Conservation (phyloP, 1,284 basidiomycete genomes). For the Pholiota adiposa region DNA sequence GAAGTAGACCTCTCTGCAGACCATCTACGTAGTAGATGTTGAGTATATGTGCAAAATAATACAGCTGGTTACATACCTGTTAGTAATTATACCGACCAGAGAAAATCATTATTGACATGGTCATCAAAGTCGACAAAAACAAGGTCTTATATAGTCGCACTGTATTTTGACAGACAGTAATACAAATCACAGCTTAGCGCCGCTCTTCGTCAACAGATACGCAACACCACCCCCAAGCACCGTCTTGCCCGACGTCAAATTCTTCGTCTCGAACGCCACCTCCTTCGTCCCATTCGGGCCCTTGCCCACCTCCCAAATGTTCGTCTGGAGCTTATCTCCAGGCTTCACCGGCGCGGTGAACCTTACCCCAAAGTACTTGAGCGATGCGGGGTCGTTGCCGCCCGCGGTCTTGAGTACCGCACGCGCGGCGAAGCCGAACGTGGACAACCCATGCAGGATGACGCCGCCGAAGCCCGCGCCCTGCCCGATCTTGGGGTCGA, state of each 20-base stretch:
- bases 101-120: too few species aligned
- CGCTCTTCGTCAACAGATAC: constrained; percentile 30
- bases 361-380: constrained; percentile 70
- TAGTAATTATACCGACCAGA: too few species aligned
- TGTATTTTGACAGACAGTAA: too few species aligned
- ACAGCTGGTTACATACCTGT: too few species aligned
- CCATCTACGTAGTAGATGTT: too few species aligned
- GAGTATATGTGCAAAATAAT: too few species aligned
- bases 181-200: constrained; percentile 33
- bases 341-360: constrained; percentile 85
- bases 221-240: constrained; percentile 36
- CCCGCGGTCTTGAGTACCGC: constrained; percentile 68
- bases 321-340: constrained; percentile 78
- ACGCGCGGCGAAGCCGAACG: constrained; percentile 79
- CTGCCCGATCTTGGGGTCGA: constrained; percentile 75
- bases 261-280: constrained; percentile 73
- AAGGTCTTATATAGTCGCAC: too few species aligned
- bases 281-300: constrained; percentile 70
- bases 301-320: constrained; percentile 75
- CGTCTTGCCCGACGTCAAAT: constrained; percentile 70
- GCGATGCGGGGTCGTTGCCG: constrained; percentile 57
- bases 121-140: too few species aligned
- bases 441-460: constrained; percentile 82
- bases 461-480: constrained; percentile 77
- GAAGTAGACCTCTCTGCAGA: too few species aligned